phyloP scores from a whole-genome alignment of 331 rosid genomes.

The Telfairia occidentalis region DNA sequence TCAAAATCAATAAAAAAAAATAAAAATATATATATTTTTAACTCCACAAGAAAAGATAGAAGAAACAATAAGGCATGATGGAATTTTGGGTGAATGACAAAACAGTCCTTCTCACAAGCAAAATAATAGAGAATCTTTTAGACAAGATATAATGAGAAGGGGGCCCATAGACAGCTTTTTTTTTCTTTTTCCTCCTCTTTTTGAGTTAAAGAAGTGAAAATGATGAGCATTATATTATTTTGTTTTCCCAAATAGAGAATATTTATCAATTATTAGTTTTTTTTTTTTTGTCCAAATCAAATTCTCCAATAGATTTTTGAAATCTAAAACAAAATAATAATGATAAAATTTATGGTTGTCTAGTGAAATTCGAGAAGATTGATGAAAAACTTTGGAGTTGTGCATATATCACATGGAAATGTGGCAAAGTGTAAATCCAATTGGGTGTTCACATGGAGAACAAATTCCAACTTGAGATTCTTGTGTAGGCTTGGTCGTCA shows the following conservation, averaged over 20 bases:
- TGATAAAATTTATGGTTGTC: background rate
- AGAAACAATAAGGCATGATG: conserved; percentile 20
- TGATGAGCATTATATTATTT: conserved; percentile 40
- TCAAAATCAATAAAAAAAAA: background rate
- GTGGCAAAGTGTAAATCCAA: background rate
- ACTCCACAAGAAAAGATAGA: background rate
- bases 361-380: background rate
- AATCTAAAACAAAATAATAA: background rate
- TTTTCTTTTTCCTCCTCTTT: background rate
- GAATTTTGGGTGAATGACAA: conserved; percentile 35
- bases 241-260: conserved; percentile 11
- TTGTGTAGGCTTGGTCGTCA: background rate
- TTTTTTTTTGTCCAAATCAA: background rate
- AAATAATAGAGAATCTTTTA: conserved; percentile 74
- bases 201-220: conserved; percentile 26
- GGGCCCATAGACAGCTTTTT: conserved; percentile 41
- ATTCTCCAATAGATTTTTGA: background rate
- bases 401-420: background rate
- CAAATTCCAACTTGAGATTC: background rate
- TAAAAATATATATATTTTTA: background rate
- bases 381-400: background rate
- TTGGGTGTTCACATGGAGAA: conserved; percentile 1
- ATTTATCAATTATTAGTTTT: background rate
- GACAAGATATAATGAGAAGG: conserved; percentile 43
- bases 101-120: conserved; percentile 47